Evolutionary conservation across 2,329 filamentous ascomycete genomes (phyloP).

Genomic region (Cladophialophora chaetospira): DNA sequence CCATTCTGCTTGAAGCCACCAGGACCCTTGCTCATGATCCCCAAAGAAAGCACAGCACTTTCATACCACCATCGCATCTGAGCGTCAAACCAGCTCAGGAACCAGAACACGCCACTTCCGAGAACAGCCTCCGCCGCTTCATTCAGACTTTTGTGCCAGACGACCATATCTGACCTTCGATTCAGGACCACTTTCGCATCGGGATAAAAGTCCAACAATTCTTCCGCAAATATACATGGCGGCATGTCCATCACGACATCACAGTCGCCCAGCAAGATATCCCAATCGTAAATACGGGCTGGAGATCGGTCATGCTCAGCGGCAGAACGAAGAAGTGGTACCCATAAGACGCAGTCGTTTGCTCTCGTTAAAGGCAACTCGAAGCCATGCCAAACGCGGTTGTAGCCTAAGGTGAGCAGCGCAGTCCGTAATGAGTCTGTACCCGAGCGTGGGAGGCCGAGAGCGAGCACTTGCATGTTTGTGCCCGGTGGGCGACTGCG

Average conservation of each 20-base stretch:
- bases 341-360: not conserved
- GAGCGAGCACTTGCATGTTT: conserved; percentile 12
- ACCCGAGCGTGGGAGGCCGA: conserved; percentile 13
- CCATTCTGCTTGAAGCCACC: conserved; percentile 9
- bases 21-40: not conserved
- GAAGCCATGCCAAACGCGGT: conserved; percentile 11
- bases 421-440: conserved; percentile 13
- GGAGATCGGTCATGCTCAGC: not conserved
- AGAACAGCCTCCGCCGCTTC: not conserved
- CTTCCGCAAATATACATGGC: conserved; percentile 3
- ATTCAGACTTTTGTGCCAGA: not conserved
- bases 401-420: conserved; percentile 11
- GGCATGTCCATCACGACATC: conserved; percentile 12
- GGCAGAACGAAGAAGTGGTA: not conserved
- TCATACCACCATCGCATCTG: not conserved
- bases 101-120: not conserved
- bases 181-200: conserved; percentile 16
- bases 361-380: conserved; percentile 5
- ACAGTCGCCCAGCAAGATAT: conserved; percentile 9
- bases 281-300: not conserved
- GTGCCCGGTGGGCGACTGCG: not conserved
- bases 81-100: conserved; percentile 1
- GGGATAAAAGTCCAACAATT: conserved; percentile 17
- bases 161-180: not conserved
- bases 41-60: conserved; percentile 1